Percentiles rank a stretch among this genome's conserved stretches.
Evolutionary conservation across 192 early-diverging fungal species (phyloP).

Genomic region (Coemansia sp.): DNA sequence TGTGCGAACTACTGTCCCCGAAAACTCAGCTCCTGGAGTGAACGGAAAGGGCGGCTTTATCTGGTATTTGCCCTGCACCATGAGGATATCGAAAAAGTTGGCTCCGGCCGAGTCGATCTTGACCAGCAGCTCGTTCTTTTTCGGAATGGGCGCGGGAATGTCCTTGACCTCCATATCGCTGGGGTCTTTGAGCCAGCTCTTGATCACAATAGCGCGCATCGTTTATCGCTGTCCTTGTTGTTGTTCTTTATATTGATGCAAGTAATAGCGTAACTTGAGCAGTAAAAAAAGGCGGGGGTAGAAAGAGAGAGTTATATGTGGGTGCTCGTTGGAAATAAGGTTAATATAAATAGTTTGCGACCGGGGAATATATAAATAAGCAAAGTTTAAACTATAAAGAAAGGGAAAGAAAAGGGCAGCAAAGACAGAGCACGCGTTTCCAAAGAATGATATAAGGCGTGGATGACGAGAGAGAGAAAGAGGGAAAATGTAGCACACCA

Average conservation of each 20-base stretch:
- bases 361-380: background rate
- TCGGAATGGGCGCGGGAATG: conserved; percentile 57
- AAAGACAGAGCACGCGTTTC: too few species aligned
- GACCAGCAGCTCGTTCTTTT: conserved; percentile 60
- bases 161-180: conserved; percentile 54
- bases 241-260: too few species aligned
- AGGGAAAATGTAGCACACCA: too few species aligned
- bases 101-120: conserved; percentile 63
- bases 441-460: too few species aligned
- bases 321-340: too few species aligned
- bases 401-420: background rate
- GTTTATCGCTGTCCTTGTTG: too few species aligned
- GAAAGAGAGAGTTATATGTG: background rate
- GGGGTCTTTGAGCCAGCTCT: conserved; percentile 56
- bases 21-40: conserved; percentile 66
- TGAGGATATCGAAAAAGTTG: conserved; percentile 75
- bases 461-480: too few species aligned
- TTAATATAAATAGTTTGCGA: too few species aligned
- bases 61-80: conserved; percentile 75
- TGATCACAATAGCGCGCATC: conserved; percentile 56
- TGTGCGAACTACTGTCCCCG: conserved; percentile 56
- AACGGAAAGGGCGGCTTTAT: conserved; percentile 67
- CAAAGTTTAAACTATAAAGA: background rate
- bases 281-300: background rate
- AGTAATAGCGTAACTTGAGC: background rate